Conservation (phyloP, 1,284 basidiomycete species). For the Fomes fomentarius region DNA sequence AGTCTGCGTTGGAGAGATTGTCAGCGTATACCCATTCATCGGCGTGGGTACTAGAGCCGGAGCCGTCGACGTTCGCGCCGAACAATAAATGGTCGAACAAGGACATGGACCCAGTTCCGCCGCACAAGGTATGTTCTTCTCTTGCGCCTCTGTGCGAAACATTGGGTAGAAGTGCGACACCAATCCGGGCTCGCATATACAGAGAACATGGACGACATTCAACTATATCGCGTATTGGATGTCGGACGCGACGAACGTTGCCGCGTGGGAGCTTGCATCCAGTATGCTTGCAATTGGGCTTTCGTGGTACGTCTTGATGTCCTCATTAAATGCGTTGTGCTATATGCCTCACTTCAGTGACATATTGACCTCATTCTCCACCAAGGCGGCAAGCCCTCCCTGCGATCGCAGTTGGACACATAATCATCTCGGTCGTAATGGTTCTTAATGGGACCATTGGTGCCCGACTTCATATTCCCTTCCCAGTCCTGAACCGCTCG, state of each 20-base stretch:
- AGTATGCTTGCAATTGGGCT: slow-evolving; percentile 70
- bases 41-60: slow-evolving; percentile 52
- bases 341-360: too few relatives aligned
- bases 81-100: slow-evolving; percentile 65
- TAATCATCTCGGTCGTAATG: slow-evolving; percentile 59
- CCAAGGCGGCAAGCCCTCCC: slow-evolving; percentile 60
- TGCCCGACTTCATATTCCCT: slow-evolving; percentile 68
- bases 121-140: slow-evolving; percentile 30
- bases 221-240: slow-evolving; percentile 71
- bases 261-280: slow-evolving; percentile 50
- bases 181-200: background rate
- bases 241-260: slow-evolving; percentile 59
- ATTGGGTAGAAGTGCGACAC: too few relatives aligned
- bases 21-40: slow-evolving; percentile 30
- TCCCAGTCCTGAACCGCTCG: slow-evolving; percentile 75
- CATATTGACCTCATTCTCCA: background rate
- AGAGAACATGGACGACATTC: slow-evolving; percentile 64
- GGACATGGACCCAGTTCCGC: slow-evolving; percentile 76
- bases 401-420: slow-evolving; percentile 65
- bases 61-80: slow-evolving; percentile 54
- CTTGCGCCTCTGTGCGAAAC: background rate
- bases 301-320: slow-evolving; percentile 58
- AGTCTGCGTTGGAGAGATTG: slow-evolving; percentile 7
- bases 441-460: slow-evolving; percentile 74
- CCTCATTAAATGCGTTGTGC: background rate